Evolutionary conservation across 225 moss, liverwort and hornwort genomes (phyloP), one percentile per base, ranked within the genome.

Genomic region (Polytrichum commune): DNA sequence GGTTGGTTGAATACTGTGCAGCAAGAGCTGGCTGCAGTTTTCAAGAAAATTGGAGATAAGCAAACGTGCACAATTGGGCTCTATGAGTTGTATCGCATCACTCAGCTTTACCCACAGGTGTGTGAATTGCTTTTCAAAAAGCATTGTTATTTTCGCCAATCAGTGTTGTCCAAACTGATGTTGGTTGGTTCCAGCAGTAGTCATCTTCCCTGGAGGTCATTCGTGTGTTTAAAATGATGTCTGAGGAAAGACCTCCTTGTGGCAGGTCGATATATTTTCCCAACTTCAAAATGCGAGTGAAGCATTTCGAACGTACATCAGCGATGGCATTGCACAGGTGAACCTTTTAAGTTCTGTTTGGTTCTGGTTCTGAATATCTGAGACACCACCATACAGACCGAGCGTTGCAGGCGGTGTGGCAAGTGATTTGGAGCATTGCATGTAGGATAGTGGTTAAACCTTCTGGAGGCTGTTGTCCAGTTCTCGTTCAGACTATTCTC

Each of bases 41-140:
- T 97, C 75, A 97, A 97, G 74, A 97, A 97, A 78, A 97, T 97
- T 66, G 96, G 96, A 69, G 93, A 97, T 69, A 97, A 97, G 72
- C 96, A 97, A 79, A 97, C 96, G 28, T 93, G 92, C 64, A 88
- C 93, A 53, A 91, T 88, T 72, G 96, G 96, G 32, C 84, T 97
- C 7, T 97, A 94, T 82, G 96, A 97, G 79, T 82, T 97, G 73
- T 93, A 97, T 78, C 92, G 93, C 24, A 97, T 97, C 61, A 97
- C 96, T 33, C 96, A 97, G 78, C 85, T 97, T 18, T 94, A 97
- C 78, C 96, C 96, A 19, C 93, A 94, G 83, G 89, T 86, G 13
- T 22, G 46, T 54, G 10, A 18, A 7, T 4, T 60, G 27, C n/a
- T 25, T 27, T 46, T 24, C 2, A 2, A 20, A 16, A 27, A 38